Evolutionary conservation across 164 flowering plant species (phyloP).

Genomic region (Tetrastigma voinierianum): DNA sequence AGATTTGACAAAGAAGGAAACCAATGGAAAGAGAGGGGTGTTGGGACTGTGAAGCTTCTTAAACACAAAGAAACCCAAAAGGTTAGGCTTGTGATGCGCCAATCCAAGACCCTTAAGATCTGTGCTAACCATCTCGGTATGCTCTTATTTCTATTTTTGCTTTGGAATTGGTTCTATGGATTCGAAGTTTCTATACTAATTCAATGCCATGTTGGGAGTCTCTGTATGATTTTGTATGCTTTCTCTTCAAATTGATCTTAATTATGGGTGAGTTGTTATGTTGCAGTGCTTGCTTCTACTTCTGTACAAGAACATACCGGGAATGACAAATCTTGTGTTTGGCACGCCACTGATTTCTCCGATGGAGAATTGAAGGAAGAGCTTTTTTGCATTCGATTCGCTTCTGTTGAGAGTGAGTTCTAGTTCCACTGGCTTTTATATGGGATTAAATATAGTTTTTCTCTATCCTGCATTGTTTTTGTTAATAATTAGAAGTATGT

Average conservation of each 20-base stretch:
- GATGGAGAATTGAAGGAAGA: conserved; percentile 46
- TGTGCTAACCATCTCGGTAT: not conserved
- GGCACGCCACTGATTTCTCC: conserved; percentile 43
- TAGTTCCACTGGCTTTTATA: not conserved
- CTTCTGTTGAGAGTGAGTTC: conserved; percentile 37
- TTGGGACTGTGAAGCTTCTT: conserved; percentile 1
- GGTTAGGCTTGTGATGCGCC: conserved; percentile 1
- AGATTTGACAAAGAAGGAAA: not conserved
- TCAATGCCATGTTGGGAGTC: too few species aligned
- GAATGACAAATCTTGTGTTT: conserved; percentile 38
- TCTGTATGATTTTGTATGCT: not conserved
- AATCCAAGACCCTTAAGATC: conserved; percentile 3
- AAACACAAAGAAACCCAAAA: not conserved
- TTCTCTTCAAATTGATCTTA: not conserved
- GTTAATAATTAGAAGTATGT: not conserved
- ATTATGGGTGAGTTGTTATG: not conserved
- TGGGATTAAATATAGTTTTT: not conserved
- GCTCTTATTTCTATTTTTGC: not conserved
- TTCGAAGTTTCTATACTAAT: too few species aligned
- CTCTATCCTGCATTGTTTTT: not conserved
- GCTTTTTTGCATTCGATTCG: conserved; percentile 38
- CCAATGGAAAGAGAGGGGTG: conserved; percentile 1
- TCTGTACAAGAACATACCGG: conserved; percentile 37
- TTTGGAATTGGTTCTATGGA: too few species aligned
- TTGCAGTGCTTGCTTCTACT: conserved; percentile 28